These are phyloP conservation scores for Alternaria hordeiaustralica DNA, from an alignment of 2,329 filamentous ascomycete species.

Conservation along the genomic window DNA sequence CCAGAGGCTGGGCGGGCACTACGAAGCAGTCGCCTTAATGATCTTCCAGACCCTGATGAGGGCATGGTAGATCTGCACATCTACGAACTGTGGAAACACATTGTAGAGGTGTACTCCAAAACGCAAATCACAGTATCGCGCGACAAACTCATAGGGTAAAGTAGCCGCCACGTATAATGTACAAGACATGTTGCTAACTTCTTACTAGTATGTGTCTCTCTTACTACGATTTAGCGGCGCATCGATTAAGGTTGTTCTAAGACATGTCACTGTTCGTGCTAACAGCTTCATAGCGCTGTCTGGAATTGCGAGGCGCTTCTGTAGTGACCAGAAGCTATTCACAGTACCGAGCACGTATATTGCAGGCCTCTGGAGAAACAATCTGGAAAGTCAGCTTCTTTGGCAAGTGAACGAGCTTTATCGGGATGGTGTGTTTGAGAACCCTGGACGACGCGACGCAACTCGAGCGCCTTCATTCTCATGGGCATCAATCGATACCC, in stretches of 20 bases:
- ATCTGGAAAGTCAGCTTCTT: slow-evolving; percentile 24
- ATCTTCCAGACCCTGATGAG: slow-evolving; percentile 1
- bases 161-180: no score
- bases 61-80: slow-evolving; percentile 5
- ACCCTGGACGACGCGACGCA: neutral
- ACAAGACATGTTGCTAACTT: no score
- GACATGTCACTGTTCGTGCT: no score
- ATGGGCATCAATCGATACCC: slow-evolving; percentile 24
- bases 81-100: slow-evolving; percentile 19
- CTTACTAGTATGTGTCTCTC: no score
- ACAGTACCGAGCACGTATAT: slow-evolving; percentile 8
- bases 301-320: slow-evolving; percentile 18
- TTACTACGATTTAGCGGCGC: no score
- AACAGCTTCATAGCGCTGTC: slow-evolving; percentile 9
- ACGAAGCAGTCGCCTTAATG: slow-evolving; percentile 4
- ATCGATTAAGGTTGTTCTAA: no score
- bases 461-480: slow-evolving; percentile 26
- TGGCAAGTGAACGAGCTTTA: slow-evolving; percentile 17
- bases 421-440: slow-evolving; percentile 1
- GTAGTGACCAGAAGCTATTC: neutral
- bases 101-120: slow-evolving; percentile 24
- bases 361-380: slow-evolving; percentile 22
- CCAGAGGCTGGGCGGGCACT: neutral
- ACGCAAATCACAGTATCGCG: slow-evolving; percentile 6
- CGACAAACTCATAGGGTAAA: slow-evolving; percentile 20